These are phyloP conservation scores for Metarhizium rileyi DNA, from an alignment of 2,329 filamentous ascomycete species.

Conservation along the genomic window DNA sequence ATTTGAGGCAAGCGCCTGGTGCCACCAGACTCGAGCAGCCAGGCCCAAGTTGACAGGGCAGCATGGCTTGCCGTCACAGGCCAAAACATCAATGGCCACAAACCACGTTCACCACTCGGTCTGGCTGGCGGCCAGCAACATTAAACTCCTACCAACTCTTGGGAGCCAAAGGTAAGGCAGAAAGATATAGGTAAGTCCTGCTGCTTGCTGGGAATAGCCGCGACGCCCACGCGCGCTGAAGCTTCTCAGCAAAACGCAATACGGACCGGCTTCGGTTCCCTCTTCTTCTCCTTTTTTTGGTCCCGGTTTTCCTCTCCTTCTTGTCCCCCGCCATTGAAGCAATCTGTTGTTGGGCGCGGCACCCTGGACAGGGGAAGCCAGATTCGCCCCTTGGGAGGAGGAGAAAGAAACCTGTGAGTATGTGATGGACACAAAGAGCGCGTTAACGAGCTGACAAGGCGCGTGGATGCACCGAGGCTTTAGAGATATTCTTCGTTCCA, in stretches of 20 bases:
- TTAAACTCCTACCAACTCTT: no score
- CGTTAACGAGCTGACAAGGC: not conserved
- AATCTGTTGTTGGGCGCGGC: not conserved
- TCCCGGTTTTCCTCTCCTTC: not conserved
- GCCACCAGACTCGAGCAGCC: no score
- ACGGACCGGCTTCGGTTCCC: not conserved
- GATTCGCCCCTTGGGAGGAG: not conserved
- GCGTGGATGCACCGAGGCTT: not conserved
- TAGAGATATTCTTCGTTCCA: not conserved
- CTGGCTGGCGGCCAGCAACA: constrained; percentile 6
- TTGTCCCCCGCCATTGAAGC: not conserved
- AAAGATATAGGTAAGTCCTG: constrained; percentile 12
- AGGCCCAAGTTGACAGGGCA: not conserved
- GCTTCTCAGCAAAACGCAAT: constrained; percentile 3
- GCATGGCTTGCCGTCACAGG: constrained; percentile 12
- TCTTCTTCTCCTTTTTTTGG: no score
- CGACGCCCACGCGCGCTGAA: constrained; percentile 1
- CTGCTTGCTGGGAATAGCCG: constrained; percentile 5
- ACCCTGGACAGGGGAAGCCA: not conserved
- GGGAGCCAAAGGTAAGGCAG: constrained; percentile 7
- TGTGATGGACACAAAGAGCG: not conserved
- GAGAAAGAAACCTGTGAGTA: constrained; percentile 5
- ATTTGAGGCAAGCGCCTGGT: no score
- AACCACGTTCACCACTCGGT: constrained; percentile 4
- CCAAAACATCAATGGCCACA: constrained; percentile 15